Evolutionary conservation across 2,329 filamentous ascomycete genomes (phyloP), one percentile per base, ranked within the genome.

Genomic region (Sphaerulina vaccinii): DNA sequence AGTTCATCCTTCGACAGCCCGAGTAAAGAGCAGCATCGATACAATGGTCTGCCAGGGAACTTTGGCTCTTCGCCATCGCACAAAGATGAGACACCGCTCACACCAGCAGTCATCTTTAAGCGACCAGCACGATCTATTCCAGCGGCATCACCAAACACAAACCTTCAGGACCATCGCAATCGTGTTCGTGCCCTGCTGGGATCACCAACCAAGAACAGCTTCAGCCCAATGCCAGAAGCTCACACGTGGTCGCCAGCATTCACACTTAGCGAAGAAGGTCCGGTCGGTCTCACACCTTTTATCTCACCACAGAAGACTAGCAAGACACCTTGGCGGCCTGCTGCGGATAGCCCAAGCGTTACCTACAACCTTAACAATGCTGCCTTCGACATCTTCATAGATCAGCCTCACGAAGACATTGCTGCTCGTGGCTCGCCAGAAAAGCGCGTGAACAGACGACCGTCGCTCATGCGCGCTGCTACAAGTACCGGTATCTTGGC

Each of bases 1-100:
- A 88, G 88, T 56, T 96, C 92, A 1, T 96, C 90, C 1, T 92
- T 91, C 64, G 91, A 96, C 65, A 97, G 91, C 65, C 93, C 93
- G 3, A 88, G 84, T 43, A 90, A 89, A 73, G 62, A 67, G 36
- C 55, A 60, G 42, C 78, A 80, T 10, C 75, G 75, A 50, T 73
- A 77, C 55, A 75, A 77, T 29, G 79, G 80, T 39, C 65, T 70
- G 8, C 60, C 51, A 36, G 59, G 63, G 18, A 60, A 62, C 33
- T 65, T 69, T 41, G 58, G 52, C 23, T 70, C 66, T 1, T 75
- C 74, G 18, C 74, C 74, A 18, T 59, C 65, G 3, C 66, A 61
- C 51, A 65, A 66, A 18, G 70, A 72, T 11, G 62, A 62, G 32
- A 64, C 65, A 45, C 91, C 91, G 2, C 75, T 95, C 38, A 96